phyloP scores from a whole-genome alignment of 225 moss, liverwort and hornwort genomes.

The Asterella californica region DNA sequence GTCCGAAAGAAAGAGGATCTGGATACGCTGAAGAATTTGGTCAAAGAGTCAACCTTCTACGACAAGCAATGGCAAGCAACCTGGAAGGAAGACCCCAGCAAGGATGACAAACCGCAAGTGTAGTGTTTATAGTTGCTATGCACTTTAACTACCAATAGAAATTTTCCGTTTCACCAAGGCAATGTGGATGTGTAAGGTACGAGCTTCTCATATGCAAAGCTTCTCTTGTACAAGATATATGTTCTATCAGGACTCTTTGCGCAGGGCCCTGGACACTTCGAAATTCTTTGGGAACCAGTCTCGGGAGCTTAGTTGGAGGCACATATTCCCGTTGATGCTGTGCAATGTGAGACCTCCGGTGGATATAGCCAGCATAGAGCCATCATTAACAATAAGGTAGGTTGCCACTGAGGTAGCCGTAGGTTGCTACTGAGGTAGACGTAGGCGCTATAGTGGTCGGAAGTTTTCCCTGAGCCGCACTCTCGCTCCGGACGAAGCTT shows the following conservation, averaged over 20 bases:
- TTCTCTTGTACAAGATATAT: conserved; percentile 10
- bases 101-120: conserved; percentile 28
- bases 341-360: conserved; percentile 5
- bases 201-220: background rate
- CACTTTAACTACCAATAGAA: background rate
- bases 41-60: conserved; percentile 86
- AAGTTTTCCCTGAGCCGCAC: background rate
- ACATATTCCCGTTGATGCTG: conserved; percentile 6
- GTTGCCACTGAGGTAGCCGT: conserved; percentile 8
- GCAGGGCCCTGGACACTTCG: background rate
- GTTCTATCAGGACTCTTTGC: background rate
- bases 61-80: conserved; percentile 99
- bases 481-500: background rate
- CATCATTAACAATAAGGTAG: background rate
- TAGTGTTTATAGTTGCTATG: conserved; percentile 8
- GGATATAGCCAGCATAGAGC: conserved; percentile 12
- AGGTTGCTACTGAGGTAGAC: conserved; percentile 14
- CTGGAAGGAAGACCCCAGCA: conserved; percentile 59
- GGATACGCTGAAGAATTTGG: conserved; percentile 61
- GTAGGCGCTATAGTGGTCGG: conserved; percentile 16
- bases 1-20: conserved; percentile 78
- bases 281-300: conserved; percentile 13
- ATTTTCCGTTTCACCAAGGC: background rate
- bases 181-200: background rate
- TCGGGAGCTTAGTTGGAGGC: background rate